These are phyloP conservation scores for Salvia sclarea DNA, from an alignment of 305 asterid genomes.

Conservation along the genomic window DNA sequence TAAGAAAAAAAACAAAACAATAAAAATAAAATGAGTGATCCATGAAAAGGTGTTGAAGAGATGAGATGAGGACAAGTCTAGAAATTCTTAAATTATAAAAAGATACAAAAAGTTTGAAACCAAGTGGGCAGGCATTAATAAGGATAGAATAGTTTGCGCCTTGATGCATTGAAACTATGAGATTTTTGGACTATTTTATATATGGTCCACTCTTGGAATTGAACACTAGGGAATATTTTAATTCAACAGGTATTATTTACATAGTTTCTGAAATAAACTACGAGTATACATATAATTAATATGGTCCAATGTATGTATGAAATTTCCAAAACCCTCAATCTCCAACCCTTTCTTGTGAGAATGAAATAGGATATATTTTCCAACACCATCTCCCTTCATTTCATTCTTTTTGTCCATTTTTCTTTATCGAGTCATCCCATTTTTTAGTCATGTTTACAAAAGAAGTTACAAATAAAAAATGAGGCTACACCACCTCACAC, in stretches of 20 bases:
- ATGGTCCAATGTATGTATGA: conserved; percentile 18
- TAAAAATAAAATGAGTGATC: conserved; percentile 14
- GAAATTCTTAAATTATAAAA: conserved; percentile 33
- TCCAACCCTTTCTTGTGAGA: neutral
- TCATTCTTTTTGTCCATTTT: no score
- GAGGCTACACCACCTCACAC: no score
- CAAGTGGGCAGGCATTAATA: conserved; percentile 43
- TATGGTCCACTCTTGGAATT: conserved; percentile 53
- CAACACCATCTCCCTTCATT: no score
- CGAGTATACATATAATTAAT: neutral
- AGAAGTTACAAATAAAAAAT: no score
- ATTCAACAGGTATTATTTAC: conserved; percentile 7
- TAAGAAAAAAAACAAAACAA: neutral
- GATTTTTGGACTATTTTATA: conserved; percentile 31
- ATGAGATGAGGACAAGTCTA: conserved; percentile 47
- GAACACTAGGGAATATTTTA: conserved; percentile 23
- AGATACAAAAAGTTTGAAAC: conserved; percentile 24
- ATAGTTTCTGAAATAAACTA: conserved; percentile 10
- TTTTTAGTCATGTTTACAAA: no score
- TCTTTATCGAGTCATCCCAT: no score
- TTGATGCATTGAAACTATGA: conserved; percentile 52
- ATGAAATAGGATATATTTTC: neutral
- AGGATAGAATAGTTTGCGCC: conserved; percentile 47
- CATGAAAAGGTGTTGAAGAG: conserved; percentile 39
- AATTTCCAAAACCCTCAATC: neutral